Base-by-base conservation (phyloP, 1,284 basidiomycete species). In the Athelia psychrophila region DNA sequence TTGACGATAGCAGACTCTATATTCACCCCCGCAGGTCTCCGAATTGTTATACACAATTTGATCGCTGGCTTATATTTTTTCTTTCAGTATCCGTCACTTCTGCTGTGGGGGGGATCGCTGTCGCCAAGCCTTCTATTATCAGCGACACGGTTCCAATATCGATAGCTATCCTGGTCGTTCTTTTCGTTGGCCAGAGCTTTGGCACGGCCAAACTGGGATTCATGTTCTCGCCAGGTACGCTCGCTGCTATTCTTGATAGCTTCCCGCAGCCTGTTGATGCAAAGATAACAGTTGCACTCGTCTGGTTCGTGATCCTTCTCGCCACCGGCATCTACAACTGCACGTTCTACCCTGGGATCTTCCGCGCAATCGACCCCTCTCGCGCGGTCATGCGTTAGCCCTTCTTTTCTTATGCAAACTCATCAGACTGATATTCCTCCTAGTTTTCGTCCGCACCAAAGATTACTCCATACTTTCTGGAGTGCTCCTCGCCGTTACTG, bases 331-430 rank as follows among this genome's bases (percentile, higher is more conserved):
- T 85, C 33, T 74, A 75, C 67, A 87, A 86, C 59, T 77, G 84
- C 50, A 73, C 70, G 3, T 62, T 58, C 27, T 71, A 72, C 57
- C 84, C 85, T 6, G 83, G 74, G 0, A 80, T 87, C 18, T 84
- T 83, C 61, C 74, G 84, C 8, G 84, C 85, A 0, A 79, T 83
- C 54, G 85, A 88, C 59, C 85, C 85, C 0, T 84, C 82, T 9
- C 72, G 84, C 6, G 83, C 83, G 0, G 65, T 87, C 16, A 66
- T 86, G 61, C 71, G 82, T 84, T 57, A 58, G 78, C 64, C 16
- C 13, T 49, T 22, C 25, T 30, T 16, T 22, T 10, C 12, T 24
- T 40, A 19, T 18, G 15, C 32, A 38, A 32, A 15, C n/a, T 18
- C 38, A 27, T 36, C 5, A 24, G 47, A 13, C 48, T 45, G 47